A percentile compares a stretch with the other conserved stretches of the same genome.
These are phyloP conservation scores for Gynostemma pentaphyllum DNA, from an alignment of 306 rosid genomes.

Conservation along the genomic window DNA sequence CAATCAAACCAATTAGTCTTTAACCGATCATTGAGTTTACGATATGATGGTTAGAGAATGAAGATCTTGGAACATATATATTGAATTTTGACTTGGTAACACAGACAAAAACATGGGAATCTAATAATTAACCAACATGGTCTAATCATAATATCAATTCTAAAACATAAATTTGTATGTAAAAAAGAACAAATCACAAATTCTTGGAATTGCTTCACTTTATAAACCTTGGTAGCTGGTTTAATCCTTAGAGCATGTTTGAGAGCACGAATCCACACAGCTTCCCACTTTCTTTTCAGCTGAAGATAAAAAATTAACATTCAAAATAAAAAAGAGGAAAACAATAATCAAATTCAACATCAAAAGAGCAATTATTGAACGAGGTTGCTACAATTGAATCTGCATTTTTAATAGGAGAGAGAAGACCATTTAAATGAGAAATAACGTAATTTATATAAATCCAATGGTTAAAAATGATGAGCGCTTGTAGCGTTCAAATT, in stretches of 20 bases:
- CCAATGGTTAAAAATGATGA: no score
- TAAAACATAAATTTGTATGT: neutral
- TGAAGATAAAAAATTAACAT: neutral
- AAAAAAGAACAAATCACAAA: neutral
- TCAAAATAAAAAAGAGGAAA: neutral
- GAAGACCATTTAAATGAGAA: neutral
- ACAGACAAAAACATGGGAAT: no score
- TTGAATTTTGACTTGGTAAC: no score
- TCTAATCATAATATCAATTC: neutral
- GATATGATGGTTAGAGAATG: no score
- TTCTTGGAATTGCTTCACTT: neutral
- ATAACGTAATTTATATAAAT: no score
- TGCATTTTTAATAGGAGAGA: neutral
- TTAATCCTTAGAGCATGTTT: constrained; percentile 9
- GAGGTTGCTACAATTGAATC: no score
- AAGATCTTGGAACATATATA: no score
- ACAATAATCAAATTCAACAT: neutral
- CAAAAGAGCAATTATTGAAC: no score
- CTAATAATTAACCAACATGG: no score
- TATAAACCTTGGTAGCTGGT: neutral
- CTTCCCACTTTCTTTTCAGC: constrained; percentile 25
- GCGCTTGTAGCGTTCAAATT: no score
- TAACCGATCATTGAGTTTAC: no score
- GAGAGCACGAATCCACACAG: constrained; percentile 41
- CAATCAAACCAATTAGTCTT: no score